These are phyloP conservation scores for Sclerotinia nivalis DNA, from an alignment of 2,329 filamentous ascomycete species.

Conservation along the genomic window DNA sequence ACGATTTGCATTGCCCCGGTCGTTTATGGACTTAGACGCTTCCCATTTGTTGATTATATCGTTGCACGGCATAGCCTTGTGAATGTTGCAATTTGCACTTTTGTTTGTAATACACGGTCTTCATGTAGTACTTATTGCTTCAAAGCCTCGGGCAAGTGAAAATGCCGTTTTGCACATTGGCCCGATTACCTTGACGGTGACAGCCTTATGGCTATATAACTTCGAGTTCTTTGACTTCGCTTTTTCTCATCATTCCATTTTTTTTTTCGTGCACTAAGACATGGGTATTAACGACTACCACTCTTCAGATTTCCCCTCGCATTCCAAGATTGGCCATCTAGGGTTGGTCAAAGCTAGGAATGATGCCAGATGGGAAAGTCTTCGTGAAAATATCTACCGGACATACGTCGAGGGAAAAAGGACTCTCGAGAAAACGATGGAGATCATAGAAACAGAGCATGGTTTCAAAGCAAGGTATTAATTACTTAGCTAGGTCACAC, in stretches of 20 bases:
- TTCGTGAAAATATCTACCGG: neutral
- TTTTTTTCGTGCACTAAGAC: neutral
- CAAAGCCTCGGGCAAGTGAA: neutral
- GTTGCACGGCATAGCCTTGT: neutral
- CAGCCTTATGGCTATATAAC: neutral
- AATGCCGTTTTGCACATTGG: neutral
- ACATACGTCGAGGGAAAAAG: conserved; percentile 3
- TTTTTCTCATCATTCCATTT: neutral
- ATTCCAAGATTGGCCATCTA: neutral
- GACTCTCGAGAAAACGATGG: conserved; percentile 2
- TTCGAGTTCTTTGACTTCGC: neutral
- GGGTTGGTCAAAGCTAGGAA: neutral
- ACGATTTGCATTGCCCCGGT: too few relatives aligned
- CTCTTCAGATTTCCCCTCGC: neutral
- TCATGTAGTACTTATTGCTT: too few relatives aligned
- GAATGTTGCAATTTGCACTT: neutral
- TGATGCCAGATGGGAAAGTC: conserved; percentile 7
- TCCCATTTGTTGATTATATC: neutral
- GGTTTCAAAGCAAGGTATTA: conserved; percentile 26
- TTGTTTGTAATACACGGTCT: neutral
- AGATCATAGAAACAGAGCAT: conserved; percentile 46
- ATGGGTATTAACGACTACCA: neutral
- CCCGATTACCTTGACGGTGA: neutral
- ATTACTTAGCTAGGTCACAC: too few relatives aligned
- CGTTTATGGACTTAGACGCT: neutral